Conservation (phyloP, 2,329 filamentous ascomycete species). For the Aspergillus fijiensis region DNA sequence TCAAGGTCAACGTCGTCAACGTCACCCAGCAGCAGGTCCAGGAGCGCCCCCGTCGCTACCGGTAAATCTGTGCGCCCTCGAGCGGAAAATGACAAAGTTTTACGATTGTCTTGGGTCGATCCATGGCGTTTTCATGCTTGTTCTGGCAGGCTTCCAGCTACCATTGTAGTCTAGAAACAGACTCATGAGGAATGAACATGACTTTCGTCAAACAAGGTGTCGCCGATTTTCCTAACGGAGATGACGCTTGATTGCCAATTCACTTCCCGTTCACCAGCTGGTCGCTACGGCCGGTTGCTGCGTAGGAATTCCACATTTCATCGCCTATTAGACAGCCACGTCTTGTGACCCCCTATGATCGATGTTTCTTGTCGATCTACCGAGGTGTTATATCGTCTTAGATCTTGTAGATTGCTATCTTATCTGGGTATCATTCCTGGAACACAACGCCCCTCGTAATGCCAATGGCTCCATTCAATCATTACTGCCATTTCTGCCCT, state of each 20-base stretch:
- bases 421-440: constrained; percentile 17
- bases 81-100: constrained; percentile 25
- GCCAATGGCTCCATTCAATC: neutral
- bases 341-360: neutral
- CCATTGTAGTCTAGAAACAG: constrained; percentile 31
- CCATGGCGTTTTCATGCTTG: constrained; percentile 28
- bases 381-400: neutral
- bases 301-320: neutral
- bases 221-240: constrained; percentile 72
- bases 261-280: constrained; percentile 29
- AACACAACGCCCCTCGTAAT: constrained; percentile 10
- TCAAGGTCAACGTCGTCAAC: constrained; percentile 92
- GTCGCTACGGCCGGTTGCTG: neutral
- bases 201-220: constrained; percentile 69
- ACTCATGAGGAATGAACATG: constrained; percentile 42
- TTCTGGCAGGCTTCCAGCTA: constrained; percentile 29
- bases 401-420: neutral
- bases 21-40: constrained; percentile 83
- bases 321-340: neutral
- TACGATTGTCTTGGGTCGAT: constrained; percentile 31
- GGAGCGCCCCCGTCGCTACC: constrained; percentile 74
- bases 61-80: constrained; percentile 9
- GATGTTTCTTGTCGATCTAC: neutral
- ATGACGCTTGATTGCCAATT: constrained; percentile 93
- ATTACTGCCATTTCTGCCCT: neutral